Evolutionary conservation across 345 rosid species (phyloP).

Genomic region (Gossypium longicalyx): DNA sequence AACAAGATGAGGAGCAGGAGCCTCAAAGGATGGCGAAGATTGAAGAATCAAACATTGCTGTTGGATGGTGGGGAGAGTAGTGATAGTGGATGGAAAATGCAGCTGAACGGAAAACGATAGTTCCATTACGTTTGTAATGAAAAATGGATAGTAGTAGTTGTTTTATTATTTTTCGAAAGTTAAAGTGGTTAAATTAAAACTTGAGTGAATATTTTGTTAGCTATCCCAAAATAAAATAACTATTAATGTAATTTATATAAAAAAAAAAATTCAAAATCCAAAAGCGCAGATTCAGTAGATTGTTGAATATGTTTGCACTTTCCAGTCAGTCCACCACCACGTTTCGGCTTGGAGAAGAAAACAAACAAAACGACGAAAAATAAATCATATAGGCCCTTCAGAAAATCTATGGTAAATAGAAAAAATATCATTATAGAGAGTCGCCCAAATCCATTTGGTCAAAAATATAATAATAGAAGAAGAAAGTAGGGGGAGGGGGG

Average conservation of each 20-base stretch:
- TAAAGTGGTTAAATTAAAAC: accelerated
- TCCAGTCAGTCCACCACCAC: too few relatives aligned
- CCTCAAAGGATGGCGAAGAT: too few relatives aligned
- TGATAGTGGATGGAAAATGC: too few relatives aligned
- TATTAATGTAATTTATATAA: accelerated
- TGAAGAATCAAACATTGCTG: too few relatives aligned
- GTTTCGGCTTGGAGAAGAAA: not conserved
- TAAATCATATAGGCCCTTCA: not conserved
- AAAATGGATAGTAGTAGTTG: accelerated
- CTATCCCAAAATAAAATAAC: accelerated
- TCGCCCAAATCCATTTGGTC: not conserved
- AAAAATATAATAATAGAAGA: not conserved
- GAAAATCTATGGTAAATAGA: not conserved
- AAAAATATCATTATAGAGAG: too few relatives aligned
- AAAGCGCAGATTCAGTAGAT: not conserved
- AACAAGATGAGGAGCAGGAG: too few relatives aligned
- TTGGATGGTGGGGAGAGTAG: too few relatives aligned
- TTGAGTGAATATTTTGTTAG: accelerated
- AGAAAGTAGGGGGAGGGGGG: not conserved
- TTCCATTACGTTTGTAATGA: accelerated
- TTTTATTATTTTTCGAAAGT: too few relatives aligned
- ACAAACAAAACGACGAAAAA: not conserved
- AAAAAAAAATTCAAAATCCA: not conserved
- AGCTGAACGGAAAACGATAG: accelerated
- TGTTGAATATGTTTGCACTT: not conserved